Evolutionary conservation across 495 filamentous ascomycete species (phyloP), one percentile per base, ranked within the genome.

Genomic region (Penicillium robsamsonii): DNA sequence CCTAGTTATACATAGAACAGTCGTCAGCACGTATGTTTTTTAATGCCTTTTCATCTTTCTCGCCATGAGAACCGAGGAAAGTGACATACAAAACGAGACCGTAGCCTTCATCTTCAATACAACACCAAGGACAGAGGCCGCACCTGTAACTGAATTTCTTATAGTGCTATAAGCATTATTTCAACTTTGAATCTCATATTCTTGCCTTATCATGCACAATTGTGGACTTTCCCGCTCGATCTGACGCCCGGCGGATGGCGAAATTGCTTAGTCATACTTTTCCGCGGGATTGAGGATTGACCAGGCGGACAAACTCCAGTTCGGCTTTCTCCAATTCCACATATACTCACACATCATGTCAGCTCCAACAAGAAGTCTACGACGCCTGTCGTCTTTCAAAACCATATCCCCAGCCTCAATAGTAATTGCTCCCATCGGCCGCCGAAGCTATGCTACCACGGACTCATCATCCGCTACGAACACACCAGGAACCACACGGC

Each of bases 401-500:
- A 58, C 64, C 41, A 15, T 64, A 17, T 46, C 62, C 54, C 61
- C 65, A 9, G 2, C 59, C 1, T 47, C 62, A 3, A 40, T 53
- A 31, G 33, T 48, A 30, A 24, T 62, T 49, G 33, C 55, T 27
- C 52, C 66, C 15, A 50, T 69, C 56, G 55, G 43, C 55, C 22
- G 53, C 53, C 74, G 74, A 50, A 60, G 54, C 61, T 79, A 77
- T 48, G 75, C 75, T 18, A 79, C 75, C 9, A 72, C 75, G 29
- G 73, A 76, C 44, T 59, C 66, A 40, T 70, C 73, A 13, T 72
- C 71, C 62, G 69, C 70, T 59, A 71, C 68, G 46, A 64, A 56
- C 61, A 58, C 56, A 47, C 55, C 65, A 33, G 61, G 62, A 54
- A 62, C 59, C 44, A 64, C 70, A 18, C 71, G 66, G 45, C 71